Base-by-base conservation (phyloP, 331 rosid genomes). In the Prunus yedoensis region DNA sequence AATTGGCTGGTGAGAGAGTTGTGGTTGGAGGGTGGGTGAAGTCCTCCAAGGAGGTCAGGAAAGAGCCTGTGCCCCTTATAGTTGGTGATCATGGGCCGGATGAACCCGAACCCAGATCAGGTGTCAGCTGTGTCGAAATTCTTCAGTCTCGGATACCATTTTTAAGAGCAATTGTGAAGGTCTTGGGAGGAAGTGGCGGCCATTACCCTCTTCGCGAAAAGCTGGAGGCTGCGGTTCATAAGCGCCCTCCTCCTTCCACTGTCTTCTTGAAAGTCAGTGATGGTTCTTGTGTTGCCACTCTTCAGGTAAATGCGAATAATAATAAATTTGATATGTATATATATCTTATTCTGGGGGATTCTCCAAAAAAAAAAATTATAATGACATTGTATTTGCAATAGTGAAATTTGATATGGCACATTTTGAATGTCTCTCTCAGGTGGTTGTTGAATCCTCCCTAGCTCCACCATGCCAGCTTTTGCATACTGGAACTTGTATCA, bases 1-100 rank as follows among this genome's bases (percentile, higher is more conserved):
- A 79, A 43, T 77, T 81, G 32, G 47, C 75, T 14, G 96, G 85
- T 28, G 83, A 69, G 53, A 87, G 82, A 66, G 79, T 89, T 30
- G 78, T 91, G 6, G 71, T 95, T 1, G 99, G 99, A 7, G 99
- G 97, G 1, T 95, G 99, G 99, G 94, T 95, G 13, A 95, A 82
- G 83, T 88, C 98, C 41, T 81, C 96, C 18, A 89, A 83, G 85
- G 97, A 85, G 70, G 82, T 74, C 20, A 49, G 12, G 60, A 79
- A 80, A 77, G 68, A 81, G 2, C 18, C 80, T 0, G 51, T 58
- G 2, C 74, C 38, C 14, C 47, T 66, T n/a, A 11, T 18, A 25
- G 50, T 15, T 10, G 62, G 8, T 3, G 74, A 70, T 14, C 38
- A 52, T 3, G 63, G 2, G 50, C 16, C 5, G 14, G 35, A 6